Evolutionary conservation across 352 stramenopile genomes (phyloP), one percentile per base, ranked within the genome.

Genomic region (Pythium aquatile): DNA sequence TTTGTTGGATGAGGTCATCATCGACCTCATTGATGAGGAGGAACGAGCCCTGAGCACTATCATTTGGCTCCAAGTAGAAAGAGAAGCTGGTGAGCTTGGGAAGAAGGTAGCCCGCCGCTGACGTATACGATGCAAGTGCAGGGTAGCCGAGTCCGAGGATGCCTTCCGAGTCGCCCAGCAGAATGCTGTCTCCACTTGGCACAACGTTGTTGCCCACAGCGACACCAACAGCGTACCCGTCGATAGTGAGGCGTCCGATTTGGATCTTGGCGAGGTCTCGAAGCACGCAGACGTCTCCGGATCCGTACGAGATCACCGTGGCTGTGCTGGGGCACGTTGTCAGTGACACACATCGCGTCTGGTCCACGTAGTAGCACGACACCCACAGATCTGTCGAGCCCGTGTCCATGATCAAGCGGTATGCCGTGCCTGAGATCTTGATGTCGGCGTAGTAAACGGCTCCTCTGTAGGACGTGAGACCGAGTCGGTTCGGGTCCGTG

Each of bases 381-480:
- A 93, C 68, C 82, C 85, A 93, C 8, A 90, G 66, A 65, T 93
- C 82, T 14, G 85, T 89, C 47, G 85, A 93, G 49, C 85, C 85
- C 7, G 82, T 93, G 70, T 93, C 84, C 20, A 93, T 72, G 24
- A 85, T 73, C 58, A 93, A 75, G 0, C 72, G 64, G 70, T 79
- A 90, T 2, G 61, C 64, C 5, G 68, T 66, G 51, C 56, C 57
- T 52, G 77, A 71, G 42, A 93, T 70, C n/a, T 55, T 42, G 24
- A 93, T 68, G 37, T 80, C 67, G 17, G 77, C 81, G 24, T 83
- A 81, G 79, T 90, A 93, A 59, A 87, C 87, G 24, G 79, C 79
- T 39, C 75, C 75, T 32, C 77, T 58, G 70, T 87, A 87, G 59
- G 83, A 87, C 55, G 70, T 66, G 65, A 88, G 70, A 32, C 68